Percentiles rank a stretch among this genome's conserved stretches.
phyloP scores from a whole-genome alignment of 2,329 filamentous ascomycete species.

The Graphilbum sp. region DNA sequence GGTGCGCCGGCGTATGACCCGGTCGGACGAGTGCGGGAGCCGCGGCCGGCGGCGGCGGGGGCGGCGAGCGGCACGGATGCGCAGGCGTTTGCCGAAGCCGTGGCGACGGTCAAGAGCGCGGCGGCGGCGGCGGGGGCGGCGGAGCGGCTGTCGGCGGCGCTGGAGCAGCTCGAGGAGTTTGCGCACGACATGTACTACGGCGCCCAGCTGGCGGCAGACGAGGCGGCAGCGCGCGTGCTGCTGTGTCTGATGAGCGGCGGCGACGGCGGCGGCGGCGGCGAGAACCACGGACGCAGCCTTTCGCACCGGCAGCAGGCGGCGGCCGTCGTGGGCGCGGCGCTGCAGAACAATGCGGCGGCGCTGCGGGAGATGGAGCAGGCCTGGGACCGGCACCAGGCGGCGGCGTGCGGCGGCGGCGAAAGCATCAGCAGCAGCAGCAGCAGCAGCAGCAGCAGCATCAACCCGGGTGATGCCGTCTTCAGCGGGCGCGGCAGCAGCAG shows the following conservation, averaged over 20 bases:
- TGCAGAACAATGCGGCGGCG: slow-evolving; percentile 51
- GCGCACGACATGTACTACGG: slow-evolving; percentile 58
- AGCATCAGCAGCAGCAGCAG: too few relatives aligned
- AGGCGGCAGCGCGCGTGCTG: slow-evolving; percentile 34
- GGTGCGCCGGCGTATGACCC: slow-evolving; percentile 41
- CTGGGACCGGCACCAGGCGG: slow-evolving; percentile 26
- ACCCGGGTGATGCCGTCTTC: too few relatives aligned
- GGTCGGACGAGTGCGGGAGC: slow-evolving; percentile 39
- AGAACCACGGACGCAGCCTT: too few relatives aligned
- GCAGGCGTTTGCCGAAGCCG: slow-evolving; percentile 26
- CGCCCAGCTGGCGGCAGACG: slow-evolving; percentile 41
- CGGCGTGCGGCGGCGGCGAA: slow-evolving; percentile 17
- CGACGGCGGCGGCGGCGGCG: slow-evolving; percentile 17
- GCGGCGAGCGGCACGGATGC: slow-evolving; percentile 15
- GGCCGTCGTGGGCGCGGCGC: slow-evolving; percentile 35
- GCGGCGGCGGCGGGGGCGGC: background rate
- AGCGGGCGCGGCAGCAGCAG: slow-evolving; percentile 4
- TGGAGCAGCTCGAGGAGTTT: slow-evolving; percentile 44
- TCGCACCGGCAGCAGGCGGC: too few relatives aligned
- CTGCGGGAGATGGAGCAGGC: slow-evolving; percentile 31
- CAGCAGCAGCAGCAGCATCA: too few relatives aligned
- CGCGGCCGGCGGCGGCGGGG: slow-evolving; percentile 13
- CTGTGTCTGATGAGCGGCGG: slow-evolving; percentile 35
- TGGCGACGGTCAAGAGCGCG: slow-evolving; percentile 31
- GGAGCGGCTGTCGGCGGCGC: slow-evolving; percentile 17